These are phyloP conservation scores for Agaricus blazei DNA, from an alignment of 768 basidiomycete species.

Conservation along the genomic window DNA sequence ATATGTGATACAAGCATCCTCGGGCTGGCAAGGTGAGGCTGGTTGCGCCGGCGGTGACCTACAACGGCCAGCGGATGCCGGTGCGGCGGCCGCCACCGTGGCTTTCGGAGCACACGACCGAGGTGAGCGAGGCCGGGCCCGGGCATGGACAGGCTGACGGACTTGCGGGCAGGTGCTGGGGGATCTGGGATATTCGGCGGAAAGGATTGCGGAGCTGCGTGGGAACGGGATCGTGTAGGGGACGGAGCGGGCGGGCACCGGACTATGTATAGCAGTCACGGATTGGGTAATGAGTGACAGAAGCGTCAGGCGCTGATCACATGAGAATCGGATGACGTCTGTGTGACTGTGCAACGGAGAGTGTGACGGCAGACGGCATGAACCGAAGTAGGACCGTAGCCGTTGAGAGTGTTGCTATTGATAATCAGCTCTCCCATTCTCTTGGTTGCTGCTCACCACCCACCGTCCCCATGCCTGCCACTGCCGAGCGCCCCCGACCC, in stretches of 20 bases:
- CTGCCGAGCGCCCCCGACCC: slow-evolving; percentile 13
- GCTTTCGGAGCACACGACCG: slow-evolving; percentile 77
- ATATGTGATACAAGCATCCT: slow-evolving; percentile 47
- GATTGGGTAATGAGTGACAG: slow-evolving; percentile 3
- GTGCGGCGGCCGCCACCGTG: slow-evolving; percentile 79
- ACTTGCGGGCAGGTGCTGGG: slow-evolving; percentile 31
- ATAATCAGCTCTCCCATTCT: slow-evolving; percentile 17
- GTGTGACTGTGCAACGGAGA: slow-evolving; percentile 5
- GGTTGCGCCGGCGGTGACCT: slow-evolving; percentile 75
- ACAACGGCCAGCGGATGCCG: slow-evolving; percentile 76
- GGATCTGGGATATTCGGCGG: slow-evolving; percentile 30
- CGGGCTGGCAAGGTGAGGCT: slow-evolving; percentile 73
- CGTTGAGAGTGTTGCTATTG: slow-evolving; percentile 17
- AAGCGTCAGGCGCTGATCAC: slow-evolving; percentile 9
- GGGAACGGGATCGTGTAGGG: slow-evolving; percentile 28
- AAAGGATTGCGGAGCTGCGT: slow-evolving; percentile 38
- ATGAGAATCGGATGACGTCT: slow-evolving; percentile 12
- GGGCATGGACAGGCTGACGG: slow-evolving; percentile 6
- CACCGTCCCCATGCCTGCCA: slow-evolving; percentile 16
- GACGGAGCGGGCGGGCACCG: background rate
- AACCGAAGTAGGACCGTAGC: slow-evolving; percentile 13
- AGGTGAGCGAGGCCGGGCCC: slow-evolving; percentile 36
- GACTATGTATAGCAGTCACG: background rate
- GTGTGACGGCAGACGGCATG: slow-evolving; percentile 10
- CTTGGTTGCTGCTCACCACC: slow-evolving; percentile 5